These are phyloP conservation scores for Penicillium flavigenum DNA, from an alignment of 495 filamentous ascomycete species.

Conservation along the genomic window DNA sequence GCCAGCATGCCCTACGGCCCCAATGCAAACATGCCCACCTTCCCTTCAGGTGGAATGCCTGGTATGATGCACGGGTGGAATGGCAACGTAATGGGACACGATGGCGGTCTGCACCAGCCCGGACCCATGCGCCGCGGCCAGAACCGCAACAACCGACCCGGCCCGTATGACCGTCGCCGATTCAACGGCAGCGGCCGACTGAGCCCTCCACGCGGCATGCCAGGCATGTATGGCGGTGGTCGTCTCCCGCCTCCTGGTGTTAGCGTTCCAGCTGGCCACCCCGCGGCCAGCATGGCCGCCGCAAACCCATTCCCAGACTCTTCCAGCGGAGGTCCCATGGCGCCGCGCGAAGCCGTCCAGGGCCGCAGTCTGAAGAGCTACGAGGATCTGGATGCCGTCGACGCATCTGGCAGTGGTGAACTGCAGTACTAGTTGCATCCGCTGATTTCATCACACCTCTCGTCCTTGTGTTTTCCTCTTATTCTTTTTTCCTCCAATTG, in stretches of 20 bases:
- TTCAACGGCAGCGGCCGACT: constrained; percentile 36
- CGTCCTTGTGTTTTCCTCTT: constrained; percentile 5
- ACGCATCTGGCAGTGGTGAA: constrained; percentile 54
- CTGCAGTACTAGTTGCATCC: constrained; percentile 55
- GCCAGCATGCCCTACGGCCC: constrained; percentile 56
- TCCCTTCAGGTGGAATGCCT: constrained; percentile 42
- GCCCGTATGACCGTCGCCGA: constrained; percentile 60
- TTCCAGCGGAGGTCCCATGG: constrained; percentile 62
- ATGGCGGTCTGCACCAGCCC: constrained; percentile 49
- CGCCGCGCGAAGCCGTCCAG: constrained; percentile 80
- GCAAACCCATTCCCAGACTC: constrained; percentile 48
- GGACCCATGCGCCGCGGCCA: constrained; percentile 61
- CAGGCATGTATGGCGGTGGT: constrained; percentile 37
- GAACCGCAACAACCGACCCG: constrained; percentile 49
- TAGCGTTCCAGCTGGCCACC: constrained; percentile 43
- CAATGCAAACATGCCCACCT: constrained; percentile 9
- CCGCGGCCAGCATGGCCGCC: constrained; percentile 44
- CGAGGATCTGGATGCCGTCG: constrained; percentile 87
- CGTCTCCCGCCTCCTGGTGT: constrained; percentile 40
- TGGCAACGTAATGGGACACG: constrained; percentile 41
- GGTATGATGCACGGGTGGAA: constrained; percentile 52
- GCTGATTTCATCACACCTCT: constrained; percentile 6
- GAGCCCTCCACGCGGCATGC: constrained; percentile 44
- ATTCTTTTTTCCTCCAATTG: constrained; percentile 10
- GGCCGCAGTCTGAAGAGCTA: constrained; percentile 93